Base-by-base conservation (phyloP, 2,329 filamentous ascomycete species). In the Dactylellina haptotyla region DNA sequence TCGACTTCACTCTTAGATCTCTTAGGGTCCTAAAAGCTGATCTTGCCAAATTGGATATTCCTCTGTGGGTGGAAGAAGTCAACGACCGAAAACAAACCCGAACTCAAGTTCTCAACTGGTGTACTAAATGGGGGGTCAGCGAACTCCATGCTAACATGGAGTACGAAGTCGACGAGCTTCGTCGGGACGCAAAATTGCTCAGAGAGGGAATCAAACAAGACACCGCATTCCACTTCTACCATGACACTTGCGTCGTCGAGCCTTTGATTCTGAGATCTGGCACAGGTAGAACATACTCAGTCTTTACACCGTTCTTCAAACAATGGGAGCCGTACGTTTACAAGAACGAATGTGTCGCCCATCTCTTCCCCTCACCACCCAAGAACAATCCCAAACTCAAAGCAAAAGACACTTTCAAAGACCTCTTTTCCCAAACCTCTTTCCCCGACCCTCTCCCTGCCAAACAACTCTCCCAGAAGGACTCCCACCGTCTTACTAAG, bases 101-200 rank as follows among this genome's bases (percentile, higher is more conserved):
- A 0, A 80, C 80, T 0, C 83, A 88, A 2, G 83, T 97, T 8
- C 77, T 90, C 1, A 85, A 88, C 57, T 82, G 93, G 41, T 86
- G 90, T 79, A 82, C 87, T 28, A 82, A 87, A 73, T 97, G 92
- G 92, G 87, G 86, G 0, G 89, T 87, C 0, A 89, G 84, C 53
- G 90, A 95, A 77, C 76, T 97, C 1, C 96, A 88, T 78, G 88
- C 90, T 51, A 97, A 96, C 79, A 87, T 93, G 66, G 93, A 97
- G 79, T 97, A 96, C 78, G 93, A 97, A 80, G 92, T 96, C 0
- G 93, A 97, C 79, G 93, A 97, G 81, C 81, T 97, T 67, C 84
- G 93, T 45, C 85, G 93, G 4, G 93, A 97, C 77, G 87, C 88
- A 0, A 83, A 83, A 26, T 81, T 96, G 78, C 84, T 91, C 0